Conservation (phyloP, 2,329 filamentous ascomycete species). For the Arthrobotrys entomopaga region DNA sequence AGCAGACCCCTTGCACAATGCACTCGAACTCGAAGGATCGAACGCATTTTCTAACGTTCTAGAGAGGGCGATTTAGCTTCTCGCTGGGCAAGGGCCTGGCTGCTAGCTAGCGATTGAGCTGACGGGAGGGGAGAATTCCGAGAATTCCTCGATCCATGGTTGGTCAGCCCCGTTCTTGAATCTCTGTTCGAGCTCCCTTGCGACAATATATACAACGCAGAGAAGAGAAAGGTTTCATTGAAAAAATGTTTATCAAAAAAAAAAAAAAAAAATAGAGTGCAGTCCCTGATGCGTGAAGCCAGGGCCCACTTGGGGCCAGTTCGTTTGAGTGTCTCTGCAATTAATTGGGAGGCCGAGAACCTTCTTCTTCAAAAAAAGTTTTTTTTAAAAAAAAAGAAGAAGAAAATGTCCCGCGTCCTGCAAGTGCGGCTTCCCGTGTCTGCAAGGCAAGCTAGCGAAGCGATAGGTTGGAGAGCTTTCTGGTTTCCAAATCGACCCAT, state of each 20-base stretch:
- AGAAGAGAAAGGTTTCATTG: too few relatives aligned
- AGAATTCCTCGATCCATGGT: slow-evolving; percentile 11
- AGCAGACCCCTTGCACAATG: background rate
- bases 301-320: slow-evolving; percentile 16
- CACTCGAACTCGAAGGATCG: slow-evolving; percentile 16
- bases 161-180: background rate
- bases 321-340: background rate
- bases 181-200: too few relatives aligned
- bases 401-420: background rate
- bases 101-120: background rate
- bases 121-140: too few relatives aligned
- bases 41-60: slow-evolving; percentile 10
- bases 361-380: slow-evolving; percentile 6
- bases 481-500: background rate
- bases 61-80: too few relatives aligned
- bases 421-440: background rate
- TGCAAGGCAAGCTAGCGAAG: background rate
- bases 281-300: slow-evolving; percentile 5
- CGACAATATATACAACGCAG: too few relatives aligned
- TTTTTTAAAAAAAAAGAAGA: too few relatives aligned
- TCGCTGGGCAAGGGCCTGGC: too few relatives aligned
- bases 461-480: too few relatives aligned
- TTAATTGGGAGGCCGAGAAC: slow-evolving; percentile 6
- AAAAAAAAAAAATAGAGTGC: background rate
- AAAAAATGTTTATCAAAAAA: slow-evolving; percentile 4